These are phyloP conservation scores for Boletus insuetus DNA, from an alignment of 768 basidiomycete genomes.

Conservation along the genomic window DNA sequence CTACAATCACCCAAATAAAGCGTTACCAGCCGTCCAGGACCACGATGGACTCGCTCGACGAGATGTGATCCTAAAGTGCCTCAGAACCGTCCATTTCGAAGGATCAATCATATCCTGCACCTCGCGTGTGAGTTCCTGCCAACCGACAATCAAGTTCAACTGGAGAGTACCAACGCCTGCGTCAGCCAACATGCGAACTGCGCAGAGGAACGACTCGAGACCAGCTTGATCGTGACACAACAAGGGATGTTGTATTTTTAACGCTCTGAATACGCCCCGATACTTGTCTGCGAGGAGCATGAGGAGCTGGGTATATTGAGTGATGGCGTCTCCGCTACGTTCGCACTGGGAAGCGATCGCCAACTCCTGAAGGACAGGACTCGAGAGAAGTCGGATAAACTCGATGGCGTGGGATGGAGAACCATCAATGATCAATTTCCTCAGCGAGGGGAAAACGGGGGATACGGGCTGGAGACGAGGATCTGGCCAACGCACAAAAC, in stretches of 20 bases:
- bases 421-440: constrained; percentile 20
- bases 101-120: constrained; percentile 22
- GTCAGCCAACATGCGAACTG: constrained; percentile 14
- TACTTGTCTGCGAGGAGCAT: constrained; percentile 23
- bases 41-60: constrained; percentile 8
- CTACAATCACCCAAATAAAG: constrained; percentile 2
- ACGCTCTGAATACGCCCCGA: constrained; percentile 16
- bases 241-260: constrained; percentile 19
- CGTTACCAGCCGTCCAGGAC: constrained; percentile 14
- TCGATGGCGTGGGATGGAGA: constrained; percentile 20
- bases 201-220: constrained; percentile 15
- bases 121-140: constrained; percentile 15
- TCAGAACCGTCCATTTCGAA: constrained; percentile 16
- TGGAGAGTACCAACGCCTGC: constrained; percentile 14
- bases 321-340: constrained; percentile 6
- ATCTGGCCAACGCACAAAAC: constrained; percentile 24
- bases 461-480: constrained; percentile 12
- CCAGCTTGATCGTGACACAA: constrained; percentile 12
- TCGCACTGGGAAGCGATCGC: constrained; percentile 16
- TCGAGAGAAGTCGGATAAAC: constrained; percentile 20
- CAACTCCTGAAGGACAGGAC: constrained; percentile 16
- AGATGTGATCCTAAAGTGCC: constrained; percentile 13
- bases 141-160: constrained; percentile 16
- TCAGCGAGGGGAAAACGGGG: constrained; percentile 23
- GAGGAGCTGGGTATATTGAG: constrained; percentile 18